Conservation (phyloP, 1,284 basidiomycete genomes). For the Fomitopsis pinicola region DNA sequence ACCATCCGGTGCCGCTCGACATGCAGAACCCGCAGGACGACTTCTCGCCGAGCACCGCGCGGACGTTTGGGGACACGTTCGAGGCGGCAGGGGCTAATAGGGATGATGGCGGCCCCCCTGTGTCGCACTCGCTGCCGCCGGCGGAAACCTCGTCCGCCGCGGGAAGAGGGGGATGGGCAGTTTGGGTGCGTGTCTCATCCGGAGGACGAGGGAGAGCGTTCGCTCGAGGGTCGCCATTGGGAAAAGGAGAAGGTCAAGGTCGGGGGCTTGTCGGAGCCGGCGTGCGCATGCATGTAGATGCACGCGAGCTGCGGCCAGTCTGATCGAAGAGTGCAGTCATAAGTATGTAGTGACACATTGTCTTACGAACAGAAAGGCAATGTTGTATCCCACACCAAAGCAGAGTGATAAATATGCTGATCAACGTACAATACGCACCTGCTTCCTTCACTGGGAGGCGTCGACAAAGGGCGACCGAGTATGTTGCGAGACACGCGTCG, state of each 20-base stretch:
- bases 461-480: too few relatives aligned
- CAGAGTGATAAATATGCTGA: too few relatives aligned
- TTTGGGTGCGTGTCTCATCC: constrained; percentile 42
- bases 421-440: too few relatives aligned
- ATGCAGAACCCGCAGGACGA: constrained; percentile 32
- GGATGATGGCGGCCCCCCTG: not conserved
- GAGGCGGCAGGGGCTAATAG: too few relatives aligned
- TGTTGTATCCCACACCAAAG: too few relatives aligned
- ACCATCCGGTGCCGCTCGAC: constrained; percentile 28
- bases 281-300: too few relatives aligned
- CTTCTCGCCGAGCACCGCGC: constrained; percentile 49
- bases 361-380: too few relatives aligned
- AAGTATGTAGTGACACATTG: too few relatives aligned
- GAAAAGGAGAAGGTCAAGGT: constrained; percentile 22
- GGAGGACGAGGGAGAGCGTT: constrained; percentile 19
- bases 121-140: constrained; percentile 19
- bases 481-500: too few relatives aligned
- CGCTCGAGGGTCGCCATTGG: constrained; percentile 4
- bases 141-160: constrained; percentile 27
- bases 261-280: constrained; percentile 12
- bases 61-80: constrained; percentile 35
- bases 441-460: too few relatives aligned
- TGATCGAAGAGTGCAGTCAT: too few relatives aligned
- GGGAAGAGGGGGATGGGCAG: constrained; percentile 16
- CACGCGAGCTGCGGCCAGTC: too few relatives aligned